Percentiles rank a stretch among this genome's conserved stretches.
Conservation (phyloP, 164 flowering plant species). For the Akebia trifoliata region DNA sequence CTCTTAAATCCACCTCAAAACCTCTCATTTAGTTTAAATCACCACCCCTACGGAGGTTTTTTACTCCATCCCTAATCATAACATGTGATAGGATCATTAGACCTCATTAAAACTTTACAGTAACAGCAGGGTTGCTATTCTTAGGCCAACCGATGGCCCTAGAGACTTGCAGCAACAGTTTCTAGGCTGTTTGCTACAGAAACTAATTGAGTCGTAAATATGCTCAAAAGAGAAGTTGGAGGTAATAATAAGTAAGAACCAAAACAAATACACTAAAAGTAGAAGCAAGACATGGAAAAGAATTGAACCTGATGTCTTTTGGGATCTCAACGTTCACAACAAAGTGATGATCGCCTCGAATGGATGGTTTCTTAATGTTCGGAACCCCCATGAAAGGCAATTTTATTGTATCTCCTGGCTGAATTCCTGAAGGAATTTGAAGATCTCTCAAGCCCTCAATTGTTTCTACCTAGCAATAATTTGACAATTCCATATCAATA, state of each 20-base stretch:
- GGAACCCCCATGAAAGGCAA: slow-evolving; percentile 75
- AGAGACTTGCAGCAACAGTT: not conserved
- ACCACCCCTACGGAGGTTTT: too few relatives aligned
- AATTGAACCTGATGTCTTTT: slow-evolving; percentile 57
- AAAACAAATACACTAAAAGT: too few relatives aligned
- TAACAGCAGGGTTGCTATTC: too few relatives aligned
- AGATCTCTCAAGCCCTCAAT: slow-evolving; percentile 80
- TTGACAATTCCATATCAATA: slow-evolving; percentile 1
- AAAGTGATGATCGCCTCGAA: slow-evolving; percentile 83
- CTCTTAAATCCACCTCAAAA: too few relatives aligned
- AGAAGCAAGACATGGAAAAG: not conserved
- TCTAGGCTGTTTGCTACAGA: too few relatives aligned
- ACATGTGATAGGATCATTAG: too few relatives aligned
- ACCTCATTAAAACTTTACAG: too few relatives aligned
- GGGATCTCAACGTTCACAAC: slow-evolving; percentile 74
- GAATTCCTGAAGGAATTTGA: slow-evolving; percentile 74
- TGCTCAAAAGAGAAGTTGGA: not conserved
- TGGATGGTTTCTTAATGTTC: slow-evolving; percentile 54
- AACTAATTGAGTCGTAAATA: not conserved
- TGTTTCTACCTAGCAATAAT: slow-evolving; percentile 66
- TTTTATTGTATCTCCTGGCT: slow-evolving; percentile 71
- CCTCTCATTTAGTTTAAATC: too few relatives aligned
- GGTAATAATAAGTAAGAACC: not conserved
- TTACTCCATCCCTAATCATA: too few relatives aligned
- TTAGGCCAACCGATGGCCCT: too few relatives aligned